Evolutionary conservation across 331 rosid species (phyloP).

Genomic region (Acacia pycnantha): DNA sequence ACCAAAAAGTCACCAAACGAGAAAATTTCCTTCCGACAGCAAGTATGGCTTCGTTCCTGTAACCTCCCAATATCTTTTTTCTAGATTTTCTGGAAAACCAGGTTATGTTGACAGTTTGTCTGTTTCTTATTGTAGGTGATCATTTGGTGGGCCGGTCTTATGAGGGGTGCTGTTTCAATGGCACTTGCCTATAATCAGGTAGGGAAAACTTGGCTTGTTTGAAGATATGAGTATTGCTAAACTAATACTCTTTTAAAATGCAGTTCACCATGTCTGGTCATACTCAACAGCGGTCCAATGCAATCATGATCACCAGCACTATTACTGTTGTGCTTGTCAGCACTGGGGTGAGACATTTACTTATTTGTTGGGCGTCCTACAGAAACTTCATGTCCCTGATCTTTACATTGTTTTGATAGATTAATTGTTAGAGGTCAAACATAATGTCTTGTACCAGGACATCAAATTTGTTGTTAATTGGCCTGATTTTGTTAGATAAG

Average conservation of each 20-base stretch:
- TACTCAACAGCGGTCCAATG: slow-evolving; percentile 64
- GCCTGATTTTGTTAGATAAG: slow-evolving; percentile 7
- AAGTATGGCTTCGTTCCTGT: slow-evolving; percentile 50
- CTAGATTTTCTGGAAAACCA: slow-evolving; percentile 14
- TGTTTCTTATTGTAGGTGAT: slow-evolving; percentile 55
- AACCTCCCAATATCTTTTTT: not conserved
- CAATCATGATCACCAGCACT: slow-evolving; percentile 91
- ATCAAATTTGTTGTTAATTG: not conserved
- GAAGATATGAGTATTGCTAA: not conserved
- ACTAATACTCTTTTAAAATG: slow-evolving; percentile 16
- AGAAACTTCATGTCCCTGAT: slow-evolving; percentile 3
- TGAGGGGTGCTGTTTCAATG: slow-evolving; percentile 98
- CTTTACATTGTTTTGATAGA: not conserved
- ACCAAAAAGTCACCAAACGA: slow-evolving; percentile 51
- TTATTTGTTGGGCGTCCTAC: not conserved
- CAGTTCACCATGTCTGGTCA: slow-evolving; percentile 94
- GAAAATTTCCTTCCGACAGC: slow-evolving; percentile 62
- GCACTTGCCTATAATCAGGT: slow-evolving; percentile 99
- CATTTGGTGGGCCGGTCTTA: slow-evolving; percentile 99
- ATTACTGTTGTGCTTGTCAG: slow-evolving; percentile 82
- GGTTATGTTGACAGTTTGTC: slow-evolving; percentile 34
- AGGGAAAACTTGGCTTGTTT: slow-evolving; percentile 11
- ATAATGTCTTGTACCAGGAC: not conserved
- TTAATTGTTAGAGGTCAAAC: not conserved
- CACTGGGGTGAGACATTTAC: slow-evolving; percentile 65